Evolutionary conservation across 1,284 basidiomycete genomes (phyloP), one percentile per base, ranked within the genome.

Genomic region (Tylopilus orsonianus): DNA sequence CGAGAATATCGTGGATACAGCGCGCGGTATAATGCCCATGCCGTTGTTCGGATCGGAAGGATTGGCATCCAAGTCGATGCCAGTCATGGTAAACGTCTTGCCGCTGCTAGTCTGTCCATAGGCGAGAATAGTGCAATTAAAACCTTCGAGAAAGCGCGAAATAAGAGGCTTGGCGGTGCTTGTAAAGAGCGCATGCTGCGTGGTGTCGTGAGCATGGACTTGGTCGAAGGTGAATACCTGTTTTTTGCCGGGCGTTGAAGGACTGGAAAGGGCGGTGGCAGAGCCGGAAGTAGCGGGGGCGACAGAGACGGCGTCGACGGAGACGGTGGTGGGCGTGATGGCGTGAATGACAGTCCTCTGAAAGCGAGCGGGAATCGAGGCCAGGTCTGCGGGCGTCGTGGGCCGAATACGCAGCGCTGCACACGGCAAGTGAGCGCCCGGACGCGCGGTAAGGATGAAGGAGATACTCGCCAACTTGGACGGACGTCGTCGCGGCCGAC

Each of bases 71-170:
- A 90, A 75, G 69, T 93, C 90, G 46, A 90, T 75, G 50, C 93
- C 90, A 16, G 93, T 93, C 96, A 98, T 98, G 26, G 94, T 94
- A 69, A 93, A 96, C 0, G 93, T 96, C 75, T 98, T 99, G 43
- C 96, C 96, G 54, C 90, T 94, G 55, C 90, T 93, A 0, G 96
- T 99, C 67, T 99, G 97, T 12, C 97, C 96, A 71, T 99, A 99
- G 45, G 96, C 96, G 53, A 99, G 81, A 54, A 99, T 89, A 32
- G 97, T 99, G 55, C 94, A 96, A 72, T 99, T 99, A 73, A 94
- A 96, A 10, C 96, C 96, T 62, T 95, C 92, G 39, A 97, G 66
- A 69, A 98, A 99, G 55, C 91, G 89, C 24, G 87, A 84, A 54
- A 98, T 80, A 56, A 97, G 85, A 20, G 92, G 88, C 49, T 85